phyloP scores from a whole-genome alignment of 202 grass and related monocot genomes.

The Hordeum pubiflorum region DNA sequence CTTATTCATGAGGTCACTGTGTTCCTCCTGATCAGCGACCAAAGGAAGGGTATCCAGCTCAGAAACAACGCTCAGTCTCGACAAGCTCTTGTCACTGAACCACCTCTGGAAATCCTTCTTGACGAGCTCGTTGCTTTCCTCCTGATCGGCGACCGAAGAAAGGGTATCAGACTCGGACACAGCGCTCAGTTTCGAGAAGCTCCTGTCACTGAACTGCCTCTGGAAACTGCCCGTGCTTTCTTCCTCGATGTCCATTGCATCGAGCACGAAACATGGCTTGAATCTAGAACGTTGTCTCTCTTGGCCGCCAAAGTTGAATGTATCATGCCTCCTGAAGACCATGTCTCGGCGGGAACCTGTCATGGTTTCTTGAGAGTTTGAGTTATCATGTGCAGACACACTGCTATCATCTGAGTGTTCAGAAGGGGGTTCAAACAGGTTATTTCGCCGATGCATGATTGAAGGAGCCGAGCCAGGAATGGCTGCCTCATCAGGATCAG shows the following conservation, averaged over 20 bases:
- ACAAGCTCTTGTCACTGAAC: slow-evolving; percentile 54
- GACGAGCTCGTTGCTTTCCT: not conserved
- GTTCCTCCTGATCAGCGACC: slow-evolving; percentile 20
- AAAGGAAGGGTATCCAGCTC: slow-evolving; percentile 40
- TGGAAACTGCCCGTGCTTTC: slow-evolving; percentile 19
- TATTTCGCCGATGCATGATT: slow-evolving; percentile 34
- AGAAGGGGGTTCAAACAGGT: slow-evolving; percentile 42
- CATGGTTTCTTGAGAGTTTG: slow-evolving; percentile 4
- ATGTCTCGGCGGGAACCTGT: slow-evolving; percentile 19
- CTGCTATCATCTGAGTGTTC: slow-evolving; percentile 35
- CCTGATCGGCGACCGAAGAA: slow-evolving; percentile 26
- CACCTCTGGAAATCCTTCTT: slow-evolving; percentile 38
- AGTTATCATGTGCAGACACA: slow-evolving; percentile 12
- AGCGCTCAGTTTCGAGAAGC: slow-evolving; percentile 36
- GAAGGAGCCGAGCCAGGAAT: slow-evolving; percentile 84
- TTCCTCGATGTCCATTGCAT: slow-evolving; percentile 20
- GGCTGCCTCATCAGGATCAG: slow-evolving; percentile 35
- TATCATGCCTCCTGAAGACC: slow-evolving; percentile 58
- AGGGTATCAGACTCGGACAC: slow-evolving; percentile 39
- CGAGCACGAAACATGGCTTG: slow-evolving; percentile 37
- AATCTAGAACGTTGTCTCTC: slow-evolving; percentile 34
- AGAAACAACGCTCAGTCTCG: slow-evolving; percentile 34
- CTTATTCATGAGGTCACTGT: not conserved
- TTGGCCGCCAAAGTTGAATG: slow-evolving; percentile 49
- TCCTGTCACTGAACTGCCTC: slow-evolving; percentile 55